Evolutionary conservation across 495 filamentous ascomycete genomes (phyloP), one percentile per base, ranked within the genome.

Genomic region (Aspergillus sclerotiicarbonarius): DNA sequence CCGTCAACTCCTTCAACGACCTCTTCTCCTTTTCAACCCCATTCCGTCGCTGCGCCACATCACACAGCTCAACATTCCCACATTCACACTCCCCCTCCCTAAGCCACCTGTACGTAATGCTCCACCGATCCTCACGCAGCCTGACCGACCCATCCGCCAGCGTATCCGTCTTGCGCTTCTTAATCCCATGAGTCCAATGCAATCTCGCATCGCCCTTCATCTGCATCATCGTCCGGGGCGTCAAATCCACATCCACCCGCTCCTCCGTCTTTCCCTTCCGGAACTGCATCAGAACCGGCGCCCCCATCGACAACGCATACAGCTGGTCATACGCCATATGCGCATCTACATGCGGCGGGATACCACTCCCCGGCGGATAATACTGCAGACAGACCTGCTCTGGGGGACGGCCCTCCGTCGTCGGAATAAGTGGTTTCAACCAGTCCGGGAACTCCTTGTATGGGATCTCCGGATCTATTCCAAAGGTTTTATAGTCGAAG

Each of bases 401-500:
- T 18, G 73, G 73, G 5, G 69, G 67, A 8, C 73, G 70, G 8
- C 52, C 13, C 49, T 76, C 73, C 10, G 70, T 73, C 0, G 61
- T 67, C 0, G 73, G 73, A 29, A 76, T 71, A 0, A 76, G 66
- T 10, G 73, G 70, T 19, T 66, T 57, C 1, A 76, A 62, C 73
- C 73, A 76, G 12, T 59, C 63, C 0, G 73, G 73, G n/a, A 76
- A 76, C 30, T 69, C 65, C 55, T 72, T 73, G 58, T 69, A 74
- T 0, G 70, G 71, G 18, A 76, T 71, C 1, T 71, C 69, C 0
- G 67, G 71, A 45, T 76, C 73, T 37, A 76, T 66, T 3, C 63
- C 70, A 46, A 76, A 76, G 13, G 73, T 76, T 45, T 74, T 74
- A 39, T 76, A 76, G 69, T 76, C 71, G 62, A 76, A 76, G 29